Evolutionary conservation across 805 yeast species (phyloP), one percentile per base, ranked within the genome.

Genomic region (Myxozyma monticola): DNA sequence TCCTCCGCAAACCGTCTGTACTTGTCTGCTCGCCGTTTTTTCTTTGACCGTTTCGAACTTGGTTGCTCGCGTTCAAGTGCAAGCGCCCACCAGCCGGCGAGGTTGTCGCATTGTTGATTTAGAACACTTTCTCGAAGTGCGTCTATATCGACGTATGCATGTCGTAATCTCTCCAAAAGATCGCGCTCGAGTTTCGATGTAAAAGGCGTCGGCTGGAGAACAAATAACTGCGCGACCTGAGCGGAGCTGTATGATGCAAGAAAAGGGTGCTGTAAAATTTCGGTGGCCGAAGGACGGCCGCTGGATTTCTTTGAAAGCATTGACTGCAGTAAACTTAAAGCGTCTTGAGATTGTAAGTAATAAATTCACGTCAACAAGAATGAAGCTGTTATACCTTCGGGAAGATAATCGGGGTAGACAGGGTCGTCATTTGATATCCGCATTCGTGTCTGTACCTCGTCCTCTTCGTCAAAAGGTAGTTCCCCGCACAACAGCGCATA

Each of bases 381-480:
- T 1, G 5, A 36, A 10, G 5, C 6, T 31, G n/a, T n/a, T n/a
- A 6, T 24, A 45, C 49, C 49, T 66, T 4, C 54, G 1, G 81
- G 77, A 1, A 81, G 69, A 15, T 66, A 66, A 3, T 72, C 76
- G 20, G 71, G 69, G 62, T 75, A 87, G 0, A 49, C 53, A 0
- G 97, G 97, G 47, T 82, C 88, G 3, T 74, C 79, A 49, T 77
- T 71, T 5, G 86, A 68, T 37, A 91, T 85, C 54, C 76, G 76
- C 58, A 69, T 67, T 57, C 79, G 79, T 0, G 87, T 83, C 43
- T 70, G 76, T 37, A 77, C 63, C 20, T 83, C 90, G 54, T 81
- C 87, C 15, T 82, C 85, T 36, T 89, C 96, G 58, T 84, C 90
- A 69, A 90, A 91, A 0, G 99, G 99, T 84, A 91, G 83, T 51